Conservation (phyloP, 1,139 yeast species). For the Oligophagozyma castellii region DNA sequence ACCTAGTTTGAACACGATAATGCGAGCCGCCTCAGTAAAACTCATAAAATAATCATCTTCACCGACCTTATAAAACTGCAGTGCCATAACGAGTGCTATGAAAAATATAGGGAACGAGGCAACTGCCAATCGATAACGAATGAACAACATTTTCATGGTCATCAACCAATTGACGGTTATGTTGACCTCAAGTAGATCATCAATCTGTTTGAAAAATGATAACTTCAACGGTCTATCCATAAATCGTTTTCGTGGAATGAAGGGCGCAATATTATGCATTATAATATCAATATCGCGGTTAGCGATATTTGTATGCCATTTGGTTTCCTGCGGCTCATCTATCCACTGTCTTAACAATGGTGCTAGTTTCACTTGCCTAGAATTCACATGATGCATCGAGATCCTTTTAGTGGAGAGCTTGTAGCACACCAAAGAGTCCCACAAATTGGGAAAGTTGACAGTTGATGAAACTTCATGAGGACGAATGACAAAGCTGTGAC, state of each 20-base stretch:
- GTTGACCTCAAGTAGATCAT: constrained; percentile 23
- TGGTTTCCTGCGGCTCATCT: constrained; percentile 57
- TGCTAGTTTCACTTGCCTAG: constrained; percentile 25
- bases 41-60: constrained; percentile 35
- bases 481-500: constrained; percentile 2
- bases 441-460: constrained; percentile 13
- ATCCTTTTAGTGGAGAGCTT: constrained; percentile 5
- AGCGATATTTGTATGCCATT: constrained; percentile 50
- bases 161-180: constrained; percentile 20
- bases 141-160: constrained; percentile 37
- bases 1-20: constrained; percentile 18
- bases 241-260: constrained; percentile 37
- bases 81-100: constrained; percentile 30
- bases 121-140: constrained; percentile 50
- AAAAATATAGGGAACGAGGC: constrained; percentile 44
- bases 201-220: constrained; percentile 21
- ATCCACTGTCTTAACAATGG: constrained; percentile 59
- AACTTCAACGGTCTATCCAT: constrained; percentile 13
- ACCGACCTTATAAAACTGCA: constrained; percentile 34
- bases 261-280: constrained; percentile 73
- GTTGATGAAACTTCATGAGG: constrained; percentile 4
- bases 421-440: constrained; percentile 21
- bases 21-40: constrained; percentile 34
- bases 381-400: not conserved
- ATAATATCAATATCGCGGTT: constrained; percentile 28